A percentile compares a stretch with the other conserved stretches of the same genome.
These are phyloP conservation scores for Ogataea angusta DNA, from an alignment of 805 yeast species.

Conservation along the genomic window DNA sequence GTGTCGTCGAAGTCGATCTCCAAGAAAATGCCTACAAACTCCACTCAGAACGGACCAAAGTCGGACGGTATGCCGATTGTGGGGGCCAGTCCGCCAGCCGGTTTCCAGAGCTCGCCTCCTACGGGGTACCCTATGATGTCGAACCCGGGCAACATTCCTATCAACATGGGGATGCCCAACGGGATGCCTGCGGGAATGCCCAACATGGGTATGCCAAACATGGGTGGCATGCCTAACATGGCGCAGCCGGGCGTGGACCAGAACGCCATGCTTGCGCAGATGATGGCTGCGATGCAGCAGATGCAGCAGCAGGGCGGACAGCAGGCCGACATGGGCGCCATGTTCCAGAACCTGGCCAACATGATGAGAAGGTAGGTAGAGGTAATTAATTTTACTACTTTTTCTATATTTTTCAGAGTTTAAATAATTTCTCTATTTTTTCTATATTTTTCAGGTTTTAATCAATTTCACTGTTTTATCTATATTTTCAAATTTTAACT, in stretches of 20 bases:
- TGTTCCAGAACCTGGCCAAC: conserved; percentile 35
- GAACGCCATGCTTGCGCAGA: conserved; percentile 30
- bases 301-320: conserved; percentile 24
- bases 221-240: conserved; percentile 8
- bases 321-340: conserved; percentile 33
- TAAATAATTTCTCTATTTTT: too few species aligned
- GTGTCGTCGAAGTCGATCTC: conserved; percentile 90
- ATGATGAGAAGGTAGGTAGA: conserved; percentile 29
- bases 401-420: too few species aligned
- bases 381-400: not conserved
- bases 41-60: conserved; percentile 80
- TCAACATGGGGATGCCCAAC: conserved; percentile 20
- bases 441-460: too few species aligned
- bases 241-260: conserved; percentile 21
- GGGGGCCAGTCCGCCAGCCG: conserved; percentile 8
- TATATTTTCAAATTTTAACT: too few species aligned
- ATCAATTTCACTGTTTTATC: too few species aligned
- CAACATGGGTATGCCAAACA: conserved; percentile 9
- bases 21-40: conserved; percentile 88
- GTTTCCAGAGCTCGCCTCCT: conserved; percentile 15
- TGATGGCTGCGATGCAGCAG: conserved; percentile 35
- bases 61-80: conserved; percentile 43
- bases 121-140: conserved; percentile 13
- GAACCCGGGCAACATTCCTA: conserved; percentile 24
- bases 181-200: conserved; percentile 13